A percentile compares a stretch with the other conserved stretches of the same genome.
phyloP scores from a whole-genome alignment of 257 asterid species.

The Capsicum pubescens region DNA sequence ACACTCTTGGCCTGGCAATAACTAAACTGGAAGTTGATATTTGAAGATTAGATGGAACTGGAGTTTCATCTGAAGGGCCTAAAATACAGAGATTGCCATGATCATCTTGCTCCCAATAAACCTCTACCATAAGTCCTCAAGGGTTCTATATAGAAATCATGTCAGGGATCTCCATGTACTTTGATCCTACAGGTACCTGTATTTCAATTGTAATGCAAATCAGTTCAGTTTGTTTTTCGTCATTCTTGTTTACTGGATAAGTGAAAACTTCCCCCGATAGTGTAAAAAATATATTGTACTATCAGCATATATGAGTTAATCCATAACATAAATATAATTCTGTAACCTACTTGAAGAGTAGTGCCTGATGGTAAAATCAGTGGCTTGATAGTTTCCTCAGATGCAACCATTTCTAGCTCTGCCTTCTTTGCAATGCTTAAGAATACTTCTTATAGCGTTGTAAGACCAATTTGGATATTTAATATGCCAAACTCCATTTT shows the following conservation, averaged over 20 bases:
- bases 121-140: conserved; percentile 44
- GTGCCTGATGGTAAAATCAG: conserved; percentile 42
- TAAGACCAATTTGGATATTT: conserved; percentile 41
- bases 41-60: conserved; percentile 34
- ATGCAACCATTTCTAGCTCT: conserved; percentile 37
- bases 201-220: neutral
- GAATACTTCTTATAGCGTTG: conserved; percentile 52
- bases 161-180: conserved; percentile 39
- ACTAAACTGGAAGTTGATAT: conserved; percentile 15
- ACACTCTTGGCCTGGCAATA: conserved; percentile 1
- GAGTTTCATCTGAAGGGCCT: conserved; percentile 39
- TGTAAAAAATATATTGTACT: neutral
- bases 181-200: conserved; percentile 42
- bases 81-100: conserved; percentile 43
- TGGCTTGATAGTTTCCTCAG: conserved; percentile 28
- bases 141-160: conserved; percentile 34
- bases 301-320: neutral
- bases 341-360: conserved; percentile 34
- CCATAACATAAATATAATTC: neutral
- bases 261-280: neutral
- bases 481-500: conserved; percentile 39
- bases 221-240: neutral
- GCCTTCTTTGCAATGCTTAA: conserved; percentile 42
- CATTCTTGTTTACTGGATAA: neutral
- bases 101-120: conserved; percentile 45